phyloP scores from a whole-genome alignment of 2,329 filamentous ascomycete species.

The Blumeria hordei region DNA sequence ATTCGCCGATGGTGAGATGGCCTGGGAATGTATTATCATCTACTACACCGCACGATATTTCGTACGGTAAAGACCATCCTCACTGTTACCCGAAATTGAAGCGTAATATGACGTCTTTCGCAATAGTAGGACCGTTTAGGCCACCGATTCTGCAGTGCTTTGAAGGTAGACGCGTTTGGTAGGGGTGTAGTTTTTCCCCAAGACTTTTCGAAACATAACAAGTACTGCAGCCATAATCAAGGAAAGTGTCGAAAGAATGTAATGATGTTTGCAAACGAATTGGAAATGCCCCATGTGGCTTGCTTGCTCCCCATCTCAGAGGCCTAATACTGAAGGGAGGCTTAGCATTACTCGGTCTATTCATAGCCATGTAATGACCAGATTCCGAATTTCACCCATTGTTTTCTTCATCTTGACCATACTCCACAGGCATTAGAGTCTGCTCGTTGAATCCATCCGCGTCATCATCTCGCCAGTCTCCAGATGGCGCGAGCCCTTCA shows the following conservation, averaged over 20 bases:
- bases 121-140: neutral
- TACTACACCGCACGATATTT: neutral
- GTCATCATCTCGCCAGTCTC: neutral
- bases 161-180: neutral
- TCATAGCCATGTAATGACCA: neutral
- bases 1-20: neutral
- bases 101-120: neutral
- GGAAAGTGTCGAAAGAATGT: neutral
- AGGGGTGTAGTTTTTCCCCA: slow-evolving; percentile 1
- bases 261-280: neutral
- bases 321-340: neutral
- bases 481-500: neutral
- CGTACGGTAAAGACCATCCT: neutral
- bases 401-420: neutral
- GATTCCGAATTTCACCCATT: neutral
- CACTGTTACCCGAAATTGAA: neutral
- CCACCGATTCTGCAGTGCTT: neutral
- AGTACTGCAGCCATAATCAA: neutral
- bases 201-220: slow-evolving; percentile 2
- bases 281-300: neutral
- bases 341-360: neutral
- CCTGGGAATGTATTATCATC: neutral
- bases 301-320: neutral
- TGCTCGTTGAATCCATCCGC: neutral
- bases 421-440: neutral